These are phyloP conservation scores for Miscanthus lutarioriparius DNA, from an alignment of 176 grass and related monocot genomes.

Conservation along the genomic window DNA sequence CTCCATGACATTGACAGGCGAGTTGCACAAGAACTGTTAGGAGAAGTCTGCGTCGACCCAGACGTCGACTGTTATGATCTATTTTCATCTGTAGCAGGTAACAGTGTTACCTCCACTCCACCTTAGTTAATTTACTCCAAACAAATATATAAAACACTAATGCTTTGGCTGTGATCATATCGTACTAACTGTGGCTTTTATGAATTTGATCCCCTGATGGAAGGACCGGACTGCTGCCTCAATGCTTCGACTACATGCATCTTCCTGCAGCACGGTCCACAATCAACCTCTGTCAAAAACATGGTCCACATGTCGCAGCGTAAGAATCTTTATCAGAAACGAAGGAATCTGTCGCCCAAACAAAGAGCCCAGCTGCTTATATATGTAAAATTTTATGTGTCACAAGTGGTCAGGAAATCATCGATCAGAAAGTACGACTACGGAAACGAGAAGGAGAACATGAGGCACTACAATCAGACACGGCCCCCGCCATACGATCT, in stretches of 20 bases:
- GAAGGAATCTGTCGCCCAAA: slow-evolving; percentile 20
- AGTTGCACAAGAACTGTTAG: slow-evolving; percentile 22
- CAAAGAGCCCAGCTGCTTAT: background rate
- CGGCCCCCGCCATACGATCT: slow-evolving; percentile 40
- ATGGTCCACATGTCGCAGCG: slow-evolving; percentile 55
- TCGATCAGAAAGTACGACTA: slow-evolving; percentile 47
- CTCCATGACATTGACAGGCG: slow-evolving; percentile 40
- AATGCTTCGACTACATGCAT: slow-evolving; percentile 36
- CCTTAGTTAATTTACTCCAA: background rate
- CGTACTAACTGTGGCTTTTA: slow-evolving; percentile 8
- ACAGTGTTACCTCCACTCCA: background rate
- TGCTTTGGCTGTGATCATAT: background rate
- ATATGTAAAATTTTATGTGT: background rate
- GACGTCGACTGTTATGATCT: slow-evolving; percentile 43
- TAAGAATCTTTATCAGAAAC: slow-evolving; percentile 16
- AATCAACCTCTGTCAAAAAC: slow-evolving; percentile 47
- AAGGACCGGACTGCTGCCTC: slow-evolving; percentile 62
- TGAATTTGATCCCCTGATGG: background rate
- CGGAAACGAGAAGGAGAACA: slow-evolving; percentile 38
- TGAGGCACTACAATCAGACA: slow-evolving; percentile 44
- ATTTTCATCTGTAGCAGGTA: slow-evolving; percentile 44
- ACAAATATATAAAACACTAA: background rate
- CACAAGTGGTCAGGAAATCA: slow-evolving; percentile 38
- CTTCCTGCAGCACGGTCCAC: slow-evolving; percentile 52
- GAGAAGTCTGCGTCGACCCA: slow-evolving; percentile 39